Evolutionary conservation across 257 asterid genomes (phyloP).

Genomic region (Paulownia fortunei): DNA sequence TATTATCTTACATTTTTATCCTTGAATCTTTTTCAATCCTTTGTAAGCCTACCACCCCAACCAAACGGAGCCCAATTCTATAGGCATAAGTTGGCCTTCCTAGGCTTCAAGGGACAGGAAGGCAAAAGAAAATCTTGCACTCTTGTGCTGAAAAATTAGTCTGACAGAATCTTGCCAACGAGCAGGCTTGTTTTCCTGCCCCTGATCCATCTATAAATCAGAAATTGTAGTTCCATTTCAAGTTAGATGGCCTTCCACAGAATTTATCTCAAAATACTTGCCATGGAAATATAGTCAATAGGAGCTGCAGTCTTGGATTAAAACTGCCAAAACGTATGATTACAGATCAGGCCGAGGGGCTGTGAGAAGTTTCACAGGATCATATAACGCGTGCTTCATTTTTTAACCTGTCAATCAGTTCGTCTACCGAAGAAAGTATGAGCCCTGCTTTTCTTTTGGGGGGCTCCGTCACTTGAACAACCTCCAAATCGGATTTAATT

Average conservation of each 20-base stretch:
- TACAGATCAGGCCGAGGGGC: too few species aligned
- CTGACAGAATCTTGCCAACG: too few species aligned
- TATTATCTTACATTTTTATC: conserved; percentile 2
- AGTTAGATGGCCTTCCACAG: too few species aligned
- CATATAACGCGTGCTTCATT: conserved; percentile 78
- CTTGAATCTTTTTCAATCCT: conserved; percentile 1
- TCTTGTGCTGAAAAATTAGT: conserved; percentile 1
- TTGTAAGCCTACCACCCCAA: background rate
- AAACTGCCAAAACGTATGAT: too few species aligned
- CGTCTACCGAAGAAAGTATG: conserved; percentile 84
- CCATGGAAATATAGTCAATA: too few species aligned
- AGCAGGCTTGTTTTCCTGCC: too few species aligned
- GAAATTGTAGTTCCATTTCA: too few species aligned
- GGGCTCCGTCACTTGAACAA: conserved; percentile 84
- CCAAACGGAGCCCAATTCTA: background rate
- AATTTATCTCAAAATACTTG: too few species aligned
- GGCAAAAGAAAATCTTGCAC: background rate
- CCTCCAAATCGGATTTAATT: conserved; percentile 70
- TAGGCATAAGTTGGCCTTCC: conserved; percentile 1
- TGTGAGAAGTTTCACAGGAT: conserved; percentile 12
- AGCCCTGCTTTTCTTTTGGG: conserved; percentile 92
- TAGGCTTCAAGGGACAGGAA: conserved; percentile 12
- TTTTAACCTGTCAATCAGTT: conserved; percentile 83
- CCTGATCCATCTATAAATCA: too few species aligned
- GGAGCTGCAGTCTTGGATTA: too few species aligned